Base-by-base conservation (phyloP, 163 green algal species). In the Scenedesmus sp. region DNA sequence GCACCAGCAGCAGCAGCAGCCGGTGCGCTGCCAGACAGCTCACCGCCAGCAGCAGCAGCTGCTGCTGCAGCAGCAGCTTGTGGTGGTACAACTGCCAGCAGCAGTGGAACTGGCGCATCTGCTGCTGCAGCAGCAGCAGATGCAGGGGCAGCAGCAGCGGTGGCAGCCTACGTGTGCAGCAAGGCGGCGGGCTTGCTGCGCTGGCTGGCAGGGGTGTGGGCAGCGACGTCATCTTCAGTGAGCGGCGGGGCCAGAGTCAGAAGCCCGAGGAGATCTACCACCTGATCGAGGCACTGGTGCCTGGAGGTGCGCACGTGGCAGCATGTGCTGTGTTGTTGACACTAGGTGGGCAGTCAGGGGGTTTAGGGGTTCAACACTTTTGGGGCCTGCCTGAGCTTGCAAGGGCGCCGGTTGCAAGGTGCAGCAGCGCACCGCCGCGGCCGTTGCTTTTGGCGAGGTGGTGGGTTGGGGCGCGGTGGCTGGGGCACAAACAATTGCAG, bases 241-340 rank as follows among this genome's bases (percentile, higher is more conserved):
- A 98, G 92, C 94, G 98, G 40, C 94, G 98, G 30, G 98, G 97
- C 3, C 97, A 99, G 94, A 98, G 96, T 94, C 97, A 99, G 94
- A 99, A 99, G 91, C 97, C 97, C 1, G 96, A 98, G 86, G 97
- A 99, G 93, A 98, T 99, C n/a, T 99, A 99, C 93, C 93, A 99
- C 88, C 95, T 99, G 33, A 97, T 99, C 15, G 97, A 99, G 93
- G 88, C 97, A 86, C 95, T 99, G 44, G 97, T 99, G 80, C 97
- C 97, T 0, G 92, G 94, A 43, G 97, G 95, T 96, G 87, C 59
- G 91, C 26, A 33, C 26, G 53, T 30, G 15, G 15, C n/a, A n/a
- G n/a, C n/a, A n/a, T n/a, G n/a, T n/a, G n/a, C n/a, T n/a, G n/a
- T n/a, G n/a, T n/a, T n/a, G n/a, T n/a, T n/a, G n/a, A n/a, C n/a